Percentiles rank a stretch among this genome's conserved stretches.
Conservation (phyloP, 148 eudicot genomes). For the Cornus suecica region DNA sequence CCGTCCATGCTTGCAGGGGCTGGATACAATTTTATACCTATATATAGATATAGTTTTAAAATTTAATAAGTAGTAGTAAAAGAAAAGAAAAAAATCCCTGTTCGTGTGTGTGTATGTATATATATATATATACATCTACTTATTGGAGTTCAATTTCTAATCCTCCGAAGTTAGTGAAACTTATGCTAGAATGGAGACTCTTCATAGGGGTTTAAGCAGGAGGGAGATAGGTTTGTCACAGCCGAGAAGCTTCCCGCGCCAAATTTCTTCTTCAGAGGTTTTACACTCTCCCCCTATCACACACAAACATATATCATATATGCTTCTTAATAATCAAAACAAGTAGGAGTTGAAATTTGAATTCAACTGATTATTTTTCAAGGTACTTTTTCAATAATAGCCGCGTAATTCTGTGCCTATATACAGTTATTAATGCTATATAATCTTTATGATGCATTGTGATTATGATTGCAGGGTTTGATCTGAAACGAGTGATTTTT, state of each 20-base stretch:
- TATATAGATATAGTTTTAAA: too few species aligned
- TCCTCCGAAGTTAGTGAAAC: not conserved
- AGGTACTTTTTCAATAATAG: too few species aligned
- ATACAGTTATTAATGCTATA: not conserved
- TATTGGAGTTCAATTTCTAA: too few species aligned
- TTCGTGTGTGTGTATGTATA: too few species aligned
- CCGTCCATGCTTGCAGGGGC: too few species aligned
- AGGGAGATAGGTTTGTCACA: constrained; percentile 41
- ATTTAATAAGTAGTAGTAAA: too few species aligned
- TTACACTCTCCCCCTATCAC: not conserved
- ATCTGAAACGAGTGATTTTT: too few species aligned
- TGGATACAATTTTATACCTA: too few species aligned
- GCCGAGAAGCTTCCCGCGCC: constrained; percentile 45
- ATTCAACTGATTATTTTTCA: not conserved
- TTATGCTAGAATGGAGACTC: constrained; percentile 15
- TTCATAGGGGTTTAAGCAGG: constrained; percentile 18
- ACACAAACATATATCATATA: not conserved
- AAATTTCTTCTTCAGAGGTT: constrained; percentile 55
- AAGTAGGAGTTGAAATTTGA: not conserved
- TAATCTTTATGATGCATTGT: too few species aligned
- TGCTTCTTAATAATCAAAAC: not conserved
- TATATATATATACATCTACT: too few species aligned
- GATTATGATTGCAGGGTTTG: too few species aligned
- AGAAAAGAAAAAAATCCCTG: too few species aligned
- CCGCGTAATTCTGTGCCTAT: not conserved